Percentiles rank a stretch among this genome's conserved stretches.
Conservation (phyloP, 371 early-diverging fungal genomes). For the Polyrhizophydium stewartii region DNA sequence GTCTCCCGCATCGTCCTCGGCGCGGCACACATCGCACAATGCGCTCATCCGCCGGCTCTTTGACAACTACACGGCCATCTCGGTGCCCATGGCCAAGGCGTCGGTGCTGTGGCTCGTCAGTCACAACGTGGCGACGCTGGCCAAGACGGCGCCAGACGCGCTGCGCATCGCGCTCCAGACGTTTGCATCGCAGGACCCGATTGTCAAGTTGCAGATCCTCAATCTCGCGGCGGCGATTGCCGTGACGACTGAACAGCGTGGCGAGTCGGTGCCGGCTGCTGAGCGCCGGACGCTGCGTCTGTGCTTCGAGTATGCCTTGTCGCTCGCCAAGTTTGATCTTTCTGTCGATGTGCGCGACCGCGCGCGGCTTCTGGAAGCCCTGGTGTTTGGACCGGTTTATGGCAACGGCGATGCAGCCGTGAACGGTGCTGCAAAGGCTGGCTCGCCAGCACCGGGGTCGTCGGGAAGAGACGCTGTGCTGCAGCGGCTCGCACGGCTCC, state of each 20-base stretch:
- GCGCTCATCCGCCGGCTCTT: slow-evolving; percentile 59
- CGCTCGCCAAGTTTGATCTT: slow-evolving; percentile 83
- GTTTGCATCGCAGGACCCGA: slow-evolving; percentile 65
- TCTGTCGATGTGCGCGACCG: slow-evolving; percentile 89
- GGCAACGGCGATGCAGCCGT: neutral
- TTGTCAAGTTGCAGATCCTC: slow-evolving; percentile 75
- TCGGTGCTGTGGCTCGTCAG: slow-evolving; percentile 84
- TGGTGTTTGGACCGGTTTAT: slow-evolving; percentile 44
- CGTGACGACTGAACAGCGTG: slow-evolving; percentile 33
- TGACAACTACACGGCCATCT: slow-evolving; percentile 60
- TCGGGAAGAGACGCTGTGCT: too few species aligned
- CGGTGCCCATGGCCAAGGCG: slow-evolving; percentile 65
- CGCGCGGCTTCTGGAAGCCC: slow-evolving; percentile 71
- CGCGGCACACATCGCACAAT: slow-evolving; percentile 7
- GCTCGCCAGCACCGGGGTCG: neutral
- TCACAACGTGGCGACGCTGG: slow-evolving; percentile 50
- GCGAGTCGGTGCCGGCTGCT: neutral
- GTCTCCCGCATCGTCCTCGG: neutral
- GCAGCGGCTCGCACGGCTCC: neutral
- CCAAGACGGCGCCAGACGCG: slow-evolving; percentile 73
- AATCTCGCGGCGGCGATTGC: slow-evolving; percentile 58
- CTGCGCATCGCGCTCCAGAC: slow-evolving; percentile 69
- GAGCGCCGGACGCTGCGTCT: slow-evolving; percentile 1
- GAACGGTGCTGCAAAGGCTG: neutral
- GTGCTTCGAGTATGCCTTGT: slow-evolving; percentile 65